phyloP scores from a whole-genome alignment of 2,329 filamentous ascomycete genomes.

The Boeremia exigua region DNA sequence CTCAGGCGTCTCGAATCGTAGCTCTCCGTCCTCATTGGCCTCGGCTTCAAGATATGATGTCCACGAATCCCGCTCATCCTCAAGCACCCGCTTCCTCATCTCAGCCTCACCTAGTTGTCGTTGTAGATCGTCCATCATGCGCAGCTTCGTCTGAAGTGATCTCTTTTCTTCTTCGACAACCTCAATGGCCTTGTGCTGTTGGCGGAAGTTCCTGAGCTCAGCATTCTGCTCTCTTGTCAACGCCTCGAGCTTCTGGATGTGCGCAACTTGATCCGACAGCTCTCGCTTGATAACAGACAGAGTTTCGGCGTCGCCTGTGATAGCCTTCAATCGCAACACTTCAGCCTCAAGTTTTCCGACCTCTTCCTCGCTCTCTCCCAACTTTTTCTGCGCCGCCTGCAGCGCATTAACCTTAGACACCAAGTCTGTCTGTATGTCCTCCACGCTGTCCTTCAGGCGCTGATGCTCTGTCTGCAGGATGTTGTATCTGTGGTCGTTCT shows the following conservation, averaged over 20 bases:
- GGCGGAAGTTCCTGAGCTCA: constrained; percentile 82
- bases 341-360: constrained; percentile 81
- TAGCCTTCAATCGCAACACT: constrained; percentile 81
- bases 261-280: constrained; percentile 87
- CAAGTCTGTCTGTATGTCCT: constrained; percentile 66
- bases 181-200: constrained; percentile 84
- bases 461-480: constrained; percentile 68
- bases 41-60: constrained; percentile 80
- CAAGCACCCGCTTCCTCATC: constrained; percentile 82
- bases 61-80: constrained; percentile 89
- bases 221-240: constrained; percentile 78
- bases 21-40: constrained; percentile 62
- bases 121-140: constrained; percentile 75
- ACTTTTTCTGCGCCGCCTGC: constrained; percentile 67
- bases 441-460: constrained; percentile 62
- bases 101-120: constrained; percentile 79
- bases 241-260: constrained; percentile 83
- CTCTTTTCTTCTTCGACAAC: constrained; percentile 96
- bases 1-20: constrained; percentile 87
- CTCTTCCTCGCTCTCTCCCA: constrained; percentile 72
- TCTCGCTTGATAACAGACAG: constrained; percentile 85
- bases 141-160: constrained; percentile 76
- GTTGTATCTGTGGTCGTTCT: constrained; percentile 63
- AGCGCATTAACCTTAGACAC: constrained; percentile 63
- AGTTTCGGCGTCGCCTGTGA: constrained; percentile 85